These are phyloP conservation scores for Aspergillaceae sp. DNA, from an alignment of 2,329 filamentous ascomycete species.

Conservation along the genomic window DNA sequence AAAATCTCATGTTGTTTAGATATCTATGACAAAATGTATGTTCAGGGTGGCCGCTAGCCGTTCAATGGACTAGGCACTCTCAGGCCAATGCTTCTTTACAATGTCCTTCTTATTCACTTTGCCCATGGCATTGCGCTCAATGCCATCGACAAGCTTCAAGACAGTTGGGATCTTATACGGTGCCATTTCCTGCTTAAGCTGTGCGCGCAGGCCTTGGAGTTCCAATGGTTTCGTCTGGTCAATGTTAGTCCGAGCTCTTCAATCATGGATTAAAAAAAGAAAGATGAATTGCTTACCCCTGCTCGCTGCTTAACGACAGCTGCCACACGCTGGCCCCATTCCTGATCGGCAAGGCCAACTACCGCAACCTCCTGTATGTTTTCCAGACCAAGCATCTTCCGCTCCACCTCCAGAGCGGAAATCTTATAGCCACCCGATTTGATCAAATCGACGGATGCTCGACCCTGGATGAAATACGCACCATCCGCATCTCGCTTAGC, in stretches of 20 bases:
- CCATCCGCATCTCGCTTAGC: conserved; percentile 27
- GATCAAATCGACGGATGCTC: conserved; percentile 47
- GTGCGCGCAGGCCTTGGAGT: conserved; percentile 22
- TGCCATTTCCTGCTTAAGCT: conserved; percentile 48
- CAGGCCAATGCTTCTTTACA: conserved; percentile 31
- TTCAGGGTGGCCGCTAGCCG: not conserved
- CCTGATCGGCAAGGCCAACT: conserved; percentile 45
- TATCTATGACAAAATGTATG: too few species aligned
- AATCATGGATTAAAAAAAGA: not conserved
- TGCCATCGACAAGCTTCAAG: conserved; percentile 64
- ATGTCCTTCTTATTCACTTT: conserved; percentile 50
- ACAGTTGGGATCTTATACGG: conserved; percentile 92
- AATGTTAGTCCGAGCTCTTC: conserved; percentile 4
- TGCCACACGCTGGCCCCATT: conserved; percentile 49
- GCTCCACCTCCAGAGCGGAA: conserved; percentile 47
- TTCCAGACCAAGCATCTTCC: conserved; percentile 43
- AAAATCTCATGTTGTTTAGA: not conserved
- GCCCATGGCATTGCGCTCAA: conserved; percentile 64
- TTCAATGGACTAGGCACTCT: conserved; percentile 1
- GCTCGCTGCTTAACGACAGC: conserved; percentile 39
- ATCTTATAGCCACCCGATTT: conserved; percentile 51
- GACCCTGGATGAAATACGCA: conserved; percentile 47
- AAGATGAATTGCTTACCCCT: conserved; percentile 18
- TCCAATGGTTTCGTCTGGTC: conserved; percentile 20
- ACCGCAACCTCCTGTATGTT: conserved; percentile 46